Conservation (phyloP, 495 filamentous ascomycete species). For the Ramalina peruviana region DNA sequence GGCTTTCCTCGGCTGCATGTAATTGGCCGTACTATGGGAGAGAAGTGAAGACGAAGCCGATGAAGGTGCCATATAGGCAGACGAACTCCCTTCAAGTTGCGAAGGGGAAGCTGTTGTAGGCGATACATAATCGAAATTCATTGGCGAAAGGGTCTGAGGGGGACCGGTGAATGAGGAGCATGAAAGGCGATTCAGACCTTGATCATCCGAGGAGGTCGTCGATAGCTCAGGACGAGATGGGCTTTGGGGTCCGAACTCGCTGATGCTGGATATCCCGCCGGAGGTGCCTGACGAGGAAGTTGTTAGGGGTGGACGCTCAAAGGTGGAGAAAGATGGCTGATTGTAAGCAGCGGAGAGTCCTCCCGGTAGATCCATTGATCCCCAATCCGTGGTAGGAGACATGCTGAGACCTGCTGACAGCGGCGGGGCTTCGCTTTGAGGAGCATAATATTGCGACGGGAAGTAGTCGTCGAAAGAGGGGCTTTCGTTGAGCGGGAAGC, state of each 20-base stretch:
- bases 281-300: constrained; percentile 66
- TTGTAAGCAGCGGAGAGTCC: constrained; percentile 52
- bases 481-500: constrained; percentile 42
- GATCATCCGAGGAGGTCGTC: constrained; percentile 7
- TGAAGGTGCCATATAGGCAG: neutral
- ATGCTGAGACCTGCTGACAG: constrained; percentile 52
- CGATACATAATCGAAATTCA: constrained; percentile 8
- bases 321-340: constrained; percentile 55
- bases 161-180: constrained; percentile 25
- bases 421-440: constrained; percentile 45
- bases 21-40: too few species aligned
- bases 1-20: too few species aligned
- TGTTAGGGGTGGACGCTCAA: constrained; percentile 46
- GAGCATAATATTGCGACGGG: constrained; percentile 27
- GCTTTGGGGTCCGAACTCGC: constrained; percentile 40
- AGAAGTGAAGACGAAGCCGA: too few species aligned
- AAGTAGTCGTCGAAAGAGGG: constrained; percentile 29
- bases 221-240: constrained; percentile 4
- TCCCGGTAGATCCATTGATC: constrained; percentile 50
- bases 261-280: constrained; percentile 61
- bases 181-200: constrained; percentile 14
- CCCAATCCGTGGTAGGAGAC: constrained; percentile 55
- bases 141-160: constrained; percentile 18
- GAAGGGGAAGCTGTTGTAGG: constrained; percentile 14
- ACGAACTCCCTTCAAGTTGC: constrained; percentile 7